Conservation (phyloP, 768 basidiomycete genomes). For the Suillus variegatus region DNA sequence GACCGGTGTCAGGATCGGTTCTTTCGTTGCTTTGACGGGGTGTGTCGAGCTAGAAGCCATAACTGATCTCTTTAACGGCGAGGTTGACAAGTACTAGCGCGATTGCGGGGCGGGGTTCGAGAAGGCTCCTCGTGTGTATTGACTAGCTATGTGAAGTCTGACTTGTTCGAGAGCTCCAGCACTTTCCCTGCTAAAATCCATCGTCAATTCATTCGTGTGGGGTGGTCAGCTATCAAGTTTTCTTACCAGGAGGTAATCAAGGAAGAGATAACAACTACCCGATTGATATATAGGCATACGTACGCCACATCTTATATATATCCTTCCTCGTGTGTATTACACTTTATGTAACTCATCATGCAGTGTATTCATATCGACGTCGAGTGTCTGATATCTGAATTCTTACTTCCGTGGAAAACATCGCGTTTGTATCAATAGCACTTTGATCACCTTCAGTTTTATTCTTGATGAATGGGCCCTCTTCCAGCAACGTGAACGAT, state of each 20-base stretch:
- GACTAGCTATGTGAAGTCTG: not conserved
- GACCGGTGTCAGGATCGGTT: not conserved
- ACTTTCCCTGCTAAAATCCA: not conserved
- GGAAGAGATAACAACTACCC: not conserved
- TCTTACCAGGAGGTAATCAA: not conserved
- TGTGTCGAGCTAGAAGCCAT: not conserved
- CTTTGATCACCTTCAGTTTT: too few species aligned
- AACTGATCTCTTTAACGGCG: not conserved
- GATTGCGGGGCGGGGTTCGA: too few species aligned
- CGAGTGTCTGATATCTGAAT: too few species aligned
- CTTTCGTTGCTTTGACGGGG: too few species aligned
- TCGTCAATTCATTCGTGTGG: not conserved
- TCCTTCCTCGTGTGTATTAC: too few species aligned
- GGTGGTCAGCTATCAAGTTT: not conserved
- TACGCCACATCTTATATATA: too few species aligned
- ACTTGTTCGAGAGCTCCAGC: not conserved
- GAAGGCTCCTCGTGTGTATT: too few species aligned
- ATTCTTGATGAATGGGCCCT: too few species aligned
- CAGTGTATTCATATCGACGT: too few species aligned
- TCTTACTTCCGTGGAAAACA: too few species aligned
- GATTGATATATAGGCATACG: not conserved
- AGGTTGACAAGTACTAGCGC: not conserved
- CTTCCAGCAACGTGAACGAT: too few species aligned
- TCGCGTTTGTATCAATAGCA: constrained; percentile 13
- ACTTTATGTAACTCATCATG: too few species aligned